These are phyloP conservation scores for Trichoderma atrobrunneum DNA, from an alignment of 2,329 filamentous ascomycete species.

Conservation along the genomic window DNA sequence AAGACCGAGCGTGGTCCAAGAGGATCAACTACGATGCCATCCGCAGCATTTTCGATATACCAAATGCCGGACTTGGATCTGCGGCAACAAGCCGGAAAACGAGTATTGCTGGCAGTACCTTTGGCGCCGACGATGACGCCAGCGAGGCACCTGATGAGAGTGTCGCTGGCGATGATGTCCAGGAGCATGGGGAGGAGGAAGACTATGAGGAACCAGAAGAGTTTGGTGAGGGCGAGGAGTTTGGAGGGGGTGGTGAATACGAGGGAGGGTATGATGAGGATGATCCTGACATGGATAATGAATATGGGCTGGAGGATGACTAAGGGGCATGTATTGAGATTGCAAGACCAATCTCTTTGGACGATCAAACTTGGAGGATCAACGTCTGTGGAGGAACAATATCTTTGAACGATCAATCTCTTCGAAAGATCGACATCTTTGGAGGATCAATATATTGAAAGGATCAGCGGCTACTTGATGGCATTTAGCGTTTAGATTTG, in stretches of 20 bases:
- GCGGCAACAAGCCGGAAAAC: slow-evolving; percentile 48
- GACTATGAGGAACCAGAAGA: slow-evolving; percentile 37
- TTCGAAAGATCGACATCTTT: neutral
- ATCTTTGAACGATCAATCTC: no score
- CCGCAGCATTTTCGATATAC: slow-evolving; percentile 53
- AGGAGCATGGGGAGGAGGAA: slow-evolving; percentile 35
- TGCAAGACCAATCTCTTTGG: neutral
- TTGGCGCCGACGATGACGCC: slow-evolving; percentile 36
- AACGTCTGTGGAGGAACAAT: neutral
- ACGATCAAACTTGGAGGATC: neutral
- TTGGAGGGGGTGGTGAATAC: slow-evolving; percentile 34
- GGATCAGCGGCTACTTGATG: neutral
- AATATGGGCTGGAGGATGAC: slow-evolving; percentile 34
- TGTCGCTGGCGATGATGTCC: slow-evolving; percentile 36
- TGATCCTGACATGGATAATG: slow-evolving; percentile 38
- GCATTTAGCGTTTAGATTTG: neutral
- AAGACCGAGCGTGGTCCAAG: slow-evolving; percentile 66
- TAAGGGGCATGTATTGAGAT: neutral
- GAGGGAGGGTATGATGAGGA: slow-evolving; percentile 37
- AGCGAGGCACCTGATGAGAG: slow-evolving; percentile 37
- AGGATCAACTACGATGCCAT: slow-evolving; percentile 72
- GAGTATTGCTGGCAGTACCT: slow-evolving; percentile 37
- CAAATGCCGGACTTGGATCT: slow-evolving; percentile 47
- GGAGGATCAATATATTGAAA: neutral
- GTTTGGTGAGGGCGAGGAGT: slow-evolving; percentile 33